Evolutionary conservation across 345 rosid species (phyloP).

Genomic region (Raphanus raphanistrum): DNA sequence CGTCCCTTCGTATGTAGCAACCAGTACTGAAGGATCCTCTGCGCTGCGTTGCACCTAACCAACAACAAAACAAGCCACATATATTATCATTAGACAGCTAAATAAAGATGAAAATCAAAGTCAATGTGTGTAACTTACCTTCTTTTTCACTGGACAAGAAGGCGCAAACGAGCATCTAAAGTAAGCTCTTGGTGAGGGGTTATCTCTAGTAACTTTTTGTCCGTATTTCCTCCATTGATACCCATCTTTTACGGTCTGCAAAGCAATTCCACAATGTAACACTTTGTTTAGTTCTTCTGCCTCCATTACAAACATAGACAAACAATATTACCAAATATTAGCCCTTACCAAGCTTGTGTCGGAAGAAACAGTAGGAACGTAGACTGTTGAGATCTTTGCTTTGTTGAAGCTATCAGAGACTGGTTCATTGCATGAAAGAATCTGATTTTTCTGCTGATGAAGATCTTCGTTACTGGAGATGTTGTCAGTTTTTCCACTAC

Average conservation of each 20-base stretch:
- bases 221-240: slow-evolving; percentile 98
- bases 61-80: neutral
- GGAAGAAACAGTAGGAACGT: slow-evolving; percentile 46
- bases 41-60: slow-evolving; percentile 88
- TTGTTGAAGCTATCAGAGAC: slow-evolving; percentile 45
- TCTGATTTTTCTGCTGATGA: slow-evolving; percentile 23
- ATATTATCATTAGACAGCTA: slow-evolving; percentile 21
- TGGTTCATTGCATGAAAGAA: slow-evolving; percentile 43
- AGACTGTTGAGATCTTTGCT: slow-evolving; percentile 49
- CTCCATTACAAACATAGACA: neutral
- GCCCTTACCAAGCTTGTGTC: slow-evolving; percentile 60
- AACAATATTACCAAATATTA: neutral
- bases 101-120: slow-evolving; percentile 7
- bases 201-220: slow-evolving; percentile 94
- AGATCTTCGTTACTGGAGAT: slow-evolving; percentile 64
- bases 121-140: slow-evolving; percentile 47
- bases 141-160: slow-evolving; percentile 84
- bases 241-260: slow-evolving; percentile 82
- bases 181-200: slow-evolving; percentile 96
- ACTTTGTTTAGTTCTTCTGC: neutral
- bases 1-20: slow-evolving; percentile 88
- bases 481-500: slow-evolving; percentile 40
- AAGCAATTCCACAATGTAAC: neutral
- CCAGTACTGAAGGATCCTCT: slow-evolving; percentile 64
- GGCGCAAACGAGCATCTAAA: slow-evolving; percentile 91